phyloP scores from a whole-genome alignment of 2,329 filamentous ascomycete species.

The Pseudogymnoascus sp. region DNA sequence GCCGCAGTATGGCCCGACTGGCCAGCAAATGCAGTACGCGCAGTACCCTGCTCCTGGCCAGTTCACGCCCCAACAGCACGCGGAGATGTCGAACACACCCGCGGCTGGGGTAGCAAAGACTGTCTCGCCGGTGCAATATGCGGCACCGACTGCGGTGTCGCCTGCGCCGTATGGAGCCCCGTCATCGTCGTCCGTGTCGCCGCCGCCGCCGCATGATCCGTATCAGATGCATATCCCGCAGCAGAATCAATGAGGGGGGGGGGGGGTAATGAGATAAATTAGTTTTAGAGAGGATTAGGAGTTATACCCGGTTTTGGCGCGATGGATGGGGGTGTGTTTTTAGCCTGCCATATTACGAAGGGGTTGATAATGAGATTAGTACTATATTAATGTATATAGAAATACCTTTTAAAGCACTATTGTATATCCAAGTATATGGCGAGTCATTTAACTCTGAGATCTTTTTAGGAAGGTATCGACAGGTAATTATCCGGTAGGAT shows the following conservation, averaged over 20 bases:
- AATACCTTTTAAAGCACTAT: neutral
- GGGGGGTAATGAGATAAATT: neutral
- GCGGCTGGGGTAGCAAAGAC: neutral
- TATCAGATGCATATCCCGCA: neutral
- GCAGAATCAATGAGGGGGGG: neutral
- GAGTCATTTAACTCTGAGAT: neutral
- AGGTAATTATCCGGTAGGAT: neutral
- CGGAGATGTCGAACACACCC: neutral
- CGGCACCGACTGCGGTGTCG: neutral
- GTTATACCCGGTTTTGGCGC: constrained; percentile 5
- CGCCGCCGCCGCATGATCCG: neutral
- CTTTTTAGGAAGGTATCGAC: neutral
- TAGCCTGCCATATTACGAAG: neutral
- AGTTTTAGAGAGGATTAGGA: neutral
- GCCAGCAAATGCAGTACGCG: neutral
- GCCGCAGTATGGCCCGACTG: neutral
- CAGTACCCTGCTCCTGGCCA: neutral
- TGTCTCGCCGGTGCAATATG: neutral
- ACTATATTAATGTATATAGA: constrained; percentile 5
- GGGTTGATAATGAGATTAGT: neutral
- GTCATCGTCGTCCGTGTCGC: neutral
- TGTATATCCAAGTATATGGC: neutral
- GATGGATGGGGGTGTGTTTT: neutral
- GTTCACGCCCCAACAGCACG: neutral
- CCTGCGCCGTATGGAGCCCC: neutral